Evolutionary conservation across 2,329 filamentous ascomycete genomes (phyloP).

Genomic region (Cadophora sp.): DNA sequence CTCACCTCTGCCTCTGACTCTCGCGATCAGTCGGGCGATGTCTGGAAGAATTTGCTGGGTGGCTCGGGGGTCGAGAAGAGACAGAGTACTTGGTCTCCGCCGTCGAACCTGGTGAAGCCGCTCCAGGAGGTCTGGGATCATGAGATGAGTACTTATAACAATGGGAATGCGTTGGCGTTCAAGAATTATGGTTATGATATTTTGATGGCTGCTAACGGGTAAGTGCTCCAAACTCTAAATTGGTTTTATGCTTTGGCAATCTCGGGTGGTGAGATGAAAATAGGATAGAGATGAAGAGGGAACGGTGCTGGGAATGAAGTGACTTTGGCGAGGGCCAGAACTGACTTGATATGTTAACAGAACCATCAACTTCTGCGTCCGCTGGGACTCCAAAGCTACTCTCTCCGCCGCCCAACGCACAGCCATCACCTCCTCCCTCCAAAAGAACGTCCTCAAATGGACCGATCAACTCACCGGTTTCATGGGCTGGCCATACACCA

Average conservation of each 20-base stretch:
- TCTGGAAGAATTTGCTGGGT: neutral
- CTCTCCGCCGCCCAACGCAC: constrained; percentile 49
- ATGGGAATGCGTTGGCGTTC: neutral
- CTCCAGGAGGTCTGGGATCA: constrained; percentile 12
- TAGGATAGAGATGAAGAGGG: too few species aligned
- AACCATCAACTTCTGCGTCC: constrained; percentile 51
- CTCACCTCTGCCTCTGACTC: neutral
- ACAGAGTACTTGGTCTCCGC: constrained; percentile 10
- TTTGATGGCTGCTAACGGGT: constrained; percentile 7
- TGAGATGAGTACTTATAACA: constrained; percentile 4
- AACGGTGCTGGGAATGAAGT: too few species aligned
- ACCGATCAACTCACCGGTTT: constrained; percentile 52
- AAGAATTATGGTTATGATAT: constrained; percentile 18
- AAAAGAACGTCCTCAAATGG: constrained; percentile 49
- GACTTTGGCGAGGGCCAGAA: too few species aligned
- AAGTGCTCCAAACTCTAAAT: neutral
- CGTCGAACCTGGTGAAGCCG: neutral
- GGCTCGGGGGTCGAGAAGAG: neutral
- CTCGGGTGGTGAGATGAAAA: too few species aligned
- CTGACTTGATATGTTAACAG: constrained; percentile 24
- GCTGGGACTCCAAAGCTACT: constrained; percentile 50
- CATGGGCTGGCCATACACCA: constrained; percentile 51
- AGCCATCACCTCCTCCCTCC: constrained; percentile 46
- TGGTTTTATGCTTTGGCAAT: too few species aligned
- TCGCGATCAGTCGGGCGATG: neutral